Evolutionary conservation across 139 green algal species (phyloP).

Genomic region (Asterochloris erici): DNA sequence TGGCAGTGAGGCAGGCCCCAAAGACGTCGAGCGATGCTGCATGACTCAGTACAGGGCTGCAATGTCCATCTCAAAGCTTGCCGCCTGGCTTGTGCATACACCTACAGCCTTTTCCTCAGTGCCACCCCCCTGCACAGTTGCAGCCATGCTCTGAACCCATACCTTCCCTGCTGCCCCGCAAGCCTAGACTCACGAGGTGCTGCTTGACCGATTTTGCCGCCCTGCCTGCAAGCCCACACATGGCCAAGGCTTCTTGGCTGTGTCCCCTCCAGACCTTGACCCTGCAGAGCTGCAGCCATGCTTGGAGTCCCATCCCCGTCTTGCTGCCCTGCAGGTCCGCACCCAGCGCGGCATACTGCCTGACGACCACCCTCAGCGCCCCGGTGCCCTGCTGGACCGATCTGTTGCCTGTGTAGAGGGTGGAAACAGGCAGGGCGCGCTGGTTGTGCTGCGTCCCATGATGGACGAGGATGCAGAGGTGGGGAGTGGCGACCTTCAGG

Average conservation of each 20-base stretch:
- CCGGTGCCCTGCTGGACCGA: constrained; percentile 8
- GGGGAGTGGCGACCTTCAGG: neutral
- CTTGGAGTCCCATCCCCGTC: accelerated
- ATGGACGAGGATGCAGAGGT: constrained; percentile 28
- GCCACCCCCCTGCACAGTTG: neutral
- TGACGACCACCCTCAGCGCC: constrained; percentile 27
- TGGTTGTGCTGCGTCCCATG: constrained; percentile 2
- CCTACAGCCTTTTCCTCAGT: too few species aligned
- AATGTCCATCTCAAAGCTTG: too few species aligned
- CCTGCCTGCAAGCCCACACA: neutral
- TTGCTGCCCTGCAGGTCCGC: constrained; percentile 25
- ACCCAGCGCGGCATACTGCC: constrained; percentile 50
- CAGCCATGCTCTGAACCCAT: neutral
- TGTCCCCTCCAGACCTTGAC: neutral
- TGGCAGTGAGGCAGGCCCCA: too few species aligned
- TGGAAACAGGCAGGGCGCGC: neutral
- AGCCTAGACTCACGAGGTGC: neutral
- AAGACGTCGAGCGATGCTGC: too few species aligned
- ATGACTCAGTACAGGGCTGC: too few species aligned
- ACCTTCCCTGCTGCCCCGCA: neutral
- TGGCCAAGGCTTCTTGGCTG: neutral
- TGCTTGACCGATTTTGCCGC: neutral
- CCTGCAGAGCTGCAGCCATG: neutral
- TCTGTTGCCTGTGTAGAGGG: constrained; percentile 21
- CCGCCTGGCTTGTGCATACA: too few species aligned